Percentiles rank a stretch among this genome's conserved stretches.
phyloP scores from a whole-genome alignment of 208 protist genomes.

The Crithidia mellificae region DNA sequence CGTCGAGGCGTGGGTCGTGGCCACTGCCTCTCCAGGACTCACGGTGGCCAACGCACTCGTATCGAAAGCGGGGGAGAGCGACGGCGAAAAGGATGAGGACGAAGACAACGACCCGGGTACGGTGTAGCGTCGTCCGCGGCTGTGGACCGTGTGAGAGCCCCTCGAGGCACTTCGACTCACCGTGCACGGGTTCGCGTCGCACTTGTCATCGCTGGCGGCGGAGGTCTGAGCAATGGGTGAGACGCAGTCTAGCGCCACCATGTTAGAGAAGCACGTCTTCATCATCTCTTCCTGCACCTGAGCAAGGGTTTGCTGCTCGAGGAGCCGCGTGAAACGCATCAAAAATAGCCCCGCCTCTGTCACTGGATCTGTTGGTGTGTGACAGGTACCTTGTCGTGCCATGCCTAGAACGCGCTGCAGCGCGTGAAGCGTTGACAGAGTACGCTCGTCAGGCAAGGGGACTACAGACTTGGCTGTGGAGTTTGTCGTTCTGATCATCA shows the following conservation, averaged over 20 bases:
- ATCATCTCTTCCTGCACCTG: slow-evolving; percentile 14
- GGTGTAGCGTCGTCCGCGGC: slow-evolving; percentile 25
- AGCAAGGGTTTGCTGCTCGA: slow-evolving; percentile 32
- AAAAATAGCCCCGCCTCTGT: slow-evolving; percentile 32
- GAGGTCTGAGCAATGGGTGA: background rate
- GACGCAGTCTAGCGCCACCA: background rate
- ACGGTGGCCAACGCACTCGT: background rate
- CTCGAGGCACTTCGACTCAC: background rate
- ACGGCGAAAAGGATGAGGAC: background rate
- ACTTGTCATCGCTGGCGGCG: background rate
- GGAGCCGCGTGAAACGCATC: slow-evolving; percentile 35
- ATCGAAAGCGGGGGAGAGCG: background rate
- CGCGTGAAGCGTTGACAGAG: slow-evolving; percentile 5
- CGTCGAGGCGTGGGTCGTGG: background rate
- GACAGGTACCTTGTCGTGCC: background rate
- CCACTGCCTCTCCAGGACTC: background rate
- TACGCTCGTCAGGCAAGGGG: too few species aligned
- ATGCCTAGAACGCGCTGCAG: slow-evolving; percentile 7
- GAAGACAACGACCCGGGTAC: slow-evolving; percentile 9
- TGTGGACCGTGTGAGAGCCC: slow-evolving; percentile 12
- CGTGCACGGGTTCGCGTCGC: too few species aligned
- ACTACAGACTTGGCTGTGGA: too few species aligned
- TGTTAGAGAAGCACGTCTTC: background rate
- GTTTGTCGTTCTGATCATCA: too few species aligned
- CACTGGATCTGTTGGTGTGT: slow-evolving; percentile 10